Base-by-base conservation (phyloP, 129 eudicot genomes). In the Deinandra increscens region DNA sequence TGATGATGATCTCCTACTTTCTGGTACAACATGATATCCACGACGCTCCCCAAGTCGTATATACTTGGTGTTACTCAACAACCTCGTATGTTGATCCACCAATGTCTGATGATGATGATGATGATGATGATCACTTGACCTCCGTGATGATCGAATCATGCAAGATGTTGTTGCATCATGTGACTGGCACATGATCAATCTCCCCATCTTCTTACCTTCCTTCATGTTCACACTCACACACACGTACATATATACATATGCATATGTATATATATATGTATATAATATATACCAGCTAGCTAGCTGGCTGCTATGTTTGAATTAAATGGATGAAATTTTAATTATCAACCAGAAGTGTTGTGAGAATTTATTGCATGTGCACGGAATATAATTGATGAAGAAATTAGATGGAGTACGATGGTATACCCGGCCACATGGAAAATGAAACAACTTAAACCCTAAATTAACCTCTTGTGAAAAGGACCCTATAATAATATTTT, bases 161-260 rank as follows among this genome's bases (percentile, higher is more conserved):
- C 92, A 86, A 51, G 85, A 81, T n/a, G 85, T 75, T 10, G 87
- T 85, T 0, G 79, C 79, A 22, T 73, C 86, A 6, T 71, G 29
- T 18, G 96, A 81, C 51, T 77, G 96, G 82, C 96, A 89, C 89
- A 83, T 85, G 74, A 55, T 18, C 58, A 85, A 79, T 2, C 90
- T 91, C 78, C 84, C 77, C 81, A 76, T 86, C 67, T 84, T 85
- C 84, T 60, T 86, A 6, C 22, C 33, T 58, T 64, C 75, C 81
- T 82, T 84, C 77, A 64, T 60, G 64, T 75, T 82, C 81, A 69
- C 76, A 4, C 41, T 31, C 17, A 49, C 23, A 66, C 20, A 60
- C 23, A 65, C 39, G 31, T 37, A 53, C 33, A 65, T 14, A 17
- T 29, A 37, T 18, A 54, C 11, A 33, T 9, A 66, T 6, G 61